These are phyloP conservation scores for Mycena vulgaris DNA, from an alignment of 768 basidiomycete genomes.

Conservation along the genomic window DNA sequence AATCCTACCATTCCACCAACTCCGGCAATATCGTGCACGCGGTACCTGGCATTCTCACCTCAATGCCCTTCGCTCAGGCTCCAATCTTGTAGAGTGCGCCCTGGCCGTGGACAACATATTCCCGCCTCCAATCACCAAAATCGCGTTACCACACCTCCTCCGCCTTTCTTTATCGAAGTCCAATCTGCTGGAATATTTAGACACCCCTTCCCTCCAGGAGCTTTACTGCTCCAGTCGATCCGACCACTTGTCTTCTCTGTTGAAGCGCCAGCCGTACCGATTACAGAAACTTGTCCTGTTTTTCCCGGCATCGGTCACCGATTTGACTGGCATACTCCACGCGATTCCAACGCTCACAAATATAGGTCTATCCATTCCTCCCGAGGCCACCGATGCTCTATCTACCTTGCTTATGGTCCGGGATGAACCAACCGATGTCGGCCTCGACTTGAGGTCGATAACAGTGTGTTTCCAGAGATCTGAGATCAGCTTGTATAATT, in stretches of 20 bases:
- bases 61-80: not conserved
- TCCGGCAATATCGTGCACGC: constrained; percentile 2
- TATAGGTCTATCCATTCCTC: constrained; percentile 11
- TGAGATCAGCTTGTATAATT: too few relatives aligned
- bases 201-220: constrained; percentile 16
- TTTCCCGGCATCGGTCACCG: not conserved
- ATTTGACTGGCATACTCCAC: constrained; percentile 1
- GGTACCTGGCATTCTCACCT: not conserved
- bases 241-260: constrained; percentile 2
- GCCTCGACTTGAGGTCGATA: not conserved
- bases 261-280: not conserved
- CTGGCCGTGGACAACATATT: not conserved
- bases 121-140: not conserved
- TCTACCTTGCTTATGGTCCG: not conserved
- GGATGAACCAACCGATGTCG: not conserved
- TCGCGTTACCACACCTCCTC: too few relatives aligned
- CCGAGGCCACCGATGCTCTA: not conserved
- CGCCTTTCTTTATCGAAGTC: not conserved
- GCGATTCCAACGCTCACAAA: constrained; percentile 6
- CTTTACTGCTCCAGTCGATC: constrained; percentile 1
- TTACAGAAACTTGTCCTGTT: constrained; percentile 9
- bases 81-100: constrained; percentile 21
- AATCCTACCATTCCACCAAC: not conserved
- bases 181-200: not conserved
- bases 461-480: not conserved